These are phyloP conservation scores for Lactifluus hygrophoroides DNA, from an alignment of 768 basidiomycete species.

Conservation along the genomic window DNA sequence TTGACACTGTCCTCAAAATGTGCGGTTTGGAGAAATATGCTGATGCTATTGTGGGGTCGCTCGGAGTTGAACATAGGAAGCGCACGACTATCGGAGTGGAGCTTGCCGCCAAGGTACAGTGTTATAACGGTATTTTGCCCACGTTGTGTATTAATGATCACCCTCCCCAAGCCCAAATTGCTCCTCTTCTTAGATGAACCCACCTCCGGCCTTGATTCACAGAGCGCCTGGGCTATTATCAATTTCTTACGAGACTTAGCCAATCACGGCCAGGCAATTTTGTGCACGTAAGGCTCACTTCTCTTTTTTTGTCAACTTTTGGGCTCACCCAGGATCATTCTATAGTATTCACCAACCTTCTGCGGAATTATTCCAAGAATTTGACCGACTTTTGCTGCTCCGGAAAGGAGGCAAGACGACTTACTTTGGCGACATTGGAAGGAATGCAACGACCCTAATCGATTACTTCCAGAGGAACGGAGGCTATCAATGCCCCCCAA, in stretches of 20 bases:
- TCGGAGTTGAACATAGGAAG: constrained; percentile 68
- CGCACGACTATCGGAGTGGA: constrained; percentile 83
- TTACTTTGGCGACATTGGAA: constrained; percentile 63
- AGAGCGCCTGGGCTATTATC: constrained; percentile 79
- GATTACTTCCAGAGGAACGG: constrained; percentile 72
- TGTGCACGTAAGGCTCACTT: constrained; percentile 63
- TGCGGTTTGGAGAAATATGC: constrained; percentile 54
- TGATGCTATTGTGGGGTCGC: constrained; percentile 59
- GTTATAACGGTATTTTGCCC: not conserved
- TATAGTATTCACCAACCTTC: constrained; percentile 54
- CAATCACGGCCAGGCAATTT: constrained; percentile 74
- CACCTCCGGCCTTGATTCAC: constrained; percentile 78
- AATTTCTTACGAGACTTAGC: constrained; percentile 68
- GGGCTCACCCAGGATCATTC: not conserved
- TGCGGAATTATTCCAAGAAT: constrained; percentile 75
- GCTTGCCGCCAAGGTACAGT: constrained; percentile 63
- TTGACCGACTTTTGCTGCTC: constrained; percentile 71
- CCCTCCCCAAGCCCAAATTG: constrained; percentile 49
- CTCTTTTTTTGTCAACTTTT: not conserved
- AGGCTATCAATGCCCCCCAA: constrained; percentile 47
- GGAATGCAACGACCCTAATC: constrained; percentile 51
- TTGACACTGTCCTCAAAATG: constrained; percentile 51
- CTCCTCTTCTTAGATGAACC: constrained; percentile 87
- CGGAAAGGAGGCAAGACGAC: constrained; percentile 66
- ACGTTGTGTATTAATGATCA: not conserved